Percentiles rank a stretch among this genome's conserved stretches.
phyloP scores from a whole-genome alignment of 2,329 filamentous ascomycete genomes.

The Tolypocladium tundrense region DNA sequence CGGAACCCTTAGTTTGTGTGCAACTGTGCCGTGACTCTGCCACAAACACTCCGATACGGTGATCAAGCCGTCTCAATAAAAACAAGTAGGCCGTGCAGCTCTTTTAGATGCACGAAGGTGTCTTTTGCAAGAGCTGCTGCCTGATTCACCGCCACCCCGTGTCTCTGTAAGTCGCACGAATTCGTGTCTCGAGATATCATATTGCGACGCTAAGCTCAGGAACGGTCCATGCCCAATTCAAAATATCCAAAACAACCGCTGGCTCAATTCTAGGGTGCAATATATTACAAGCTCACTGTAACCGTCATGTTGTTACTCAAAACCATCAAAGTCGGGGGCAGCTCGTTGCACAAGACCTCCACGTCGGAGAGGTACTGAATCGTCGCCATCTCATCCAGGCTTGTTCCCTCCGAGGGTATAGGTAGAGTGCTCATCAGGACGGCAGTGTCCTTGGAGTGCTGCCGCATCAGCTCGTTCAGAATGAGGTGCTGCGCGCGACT shows the following conservation, averaged over 20 bases:
- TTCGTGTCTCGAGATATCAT: neutral
- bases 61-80: neutral
- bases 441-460: constrained; percentile 58
- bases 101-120: too few relatives aligned
- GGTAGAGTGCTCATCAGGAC: constrained; percentile 78
- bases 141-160: too few relatives aligned
- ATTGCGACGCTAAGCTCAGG: neutral
- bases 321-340: constrained; percentile 69
- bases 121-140: too few relatives aligned
- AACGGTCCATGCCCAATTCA: neutral
- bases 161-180: neutral
- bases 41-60: neutral
- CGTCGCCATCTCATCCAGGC: constrained; percentile 57
- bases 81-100: too few relatives aligned
- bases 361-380: constrained; percentile 67
- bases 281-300: constrained; percentile 56
- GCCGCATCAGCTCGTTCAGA: constrained; percentile 70
- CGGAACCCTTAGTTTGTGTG: neutral
- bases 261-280: neutral
- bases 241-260: neutral
- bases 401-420: constrained; percentile 68
- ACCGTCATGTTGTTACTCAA: constrained; percentile 88
- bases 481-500: constrained; percentile 79
- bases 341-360: constrained; percentile 64
- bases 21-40: neutral